phyloP scores from a whole-genome alignment of 2,329 filamentous ascomycete species.

The Elsinoe arachidis region DNA sequence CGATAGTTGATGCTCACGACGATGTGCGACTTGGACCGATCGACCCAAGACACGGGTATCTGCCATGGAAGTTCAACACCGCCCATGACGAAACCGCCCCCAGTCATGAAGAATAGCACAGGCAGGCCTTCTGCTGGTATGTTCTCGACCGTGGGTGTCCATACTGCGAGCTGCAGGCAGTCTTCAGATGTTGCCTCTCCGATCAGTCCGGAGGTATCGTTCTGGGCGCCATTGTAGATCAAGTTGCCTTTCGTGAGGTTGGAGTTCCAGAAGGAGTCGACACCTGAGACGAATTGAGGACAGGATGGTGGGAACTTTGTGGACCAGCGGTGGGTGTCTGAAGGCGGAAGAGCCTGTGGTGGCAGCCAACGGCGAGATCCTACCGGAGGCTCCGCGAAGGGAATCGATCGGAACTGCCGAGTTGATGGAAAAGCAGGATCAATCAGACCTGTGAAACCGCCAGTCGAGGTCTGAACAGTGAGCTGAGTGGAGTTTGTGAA shows the following conservation, averaged over 20 bases:
- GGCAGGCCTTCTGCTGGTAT: slow-evolving; percentile 25
- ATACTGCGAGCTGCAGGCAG: slow-evolving; percentile 40
- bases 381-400: slow-evolving; percentile 20
- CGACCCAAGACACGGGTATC: slow-evolving; percentile 37
- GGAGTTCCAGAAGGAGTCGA: slow-evolving; percentile 24
- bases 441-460: slow-evolving; percentile 15
- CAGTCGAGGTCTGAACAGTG: slow-evolving; percentile 14
- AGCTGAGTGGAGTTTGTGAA: neutral
- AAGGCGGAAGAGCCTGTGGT: slow-evolving; percentile 18
- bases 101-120: slow-evolving; percentile 41
- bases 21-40: slow-evolving; percentile 21
- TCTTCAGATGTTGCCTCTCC: slow-evolving; percentile 28
- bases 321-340: slow-evolving; percentile 19
- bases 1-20: slow-evolving; percentile 31
- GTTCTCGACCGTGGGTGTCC: slow-evolving; percentile 29
- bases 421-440: slow-evolving; percentile 14
- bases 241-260: slow-evolving; percentile 19
- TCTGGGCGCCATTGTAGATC: slow-evolving; percentile 15
- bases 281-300: slow-evolving; percentile 23
- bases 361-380: slow-evolving; percentile 20
- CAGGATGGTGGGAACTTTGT: slow-evolving; percentile 23
- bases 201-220: slow-evolving; percentile 22
- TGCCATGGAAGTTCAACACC: slow-evolving; percentile 40
- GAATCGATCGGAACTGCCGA: slow-evolving; percentile 21
- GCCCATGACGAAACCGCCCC: slow-evolving; percentile 39